phyloP scores from a whole-genome alignment of 495 filamentous ascomycete genomes.

The Hypomontagnella monticulosa region DNA sequence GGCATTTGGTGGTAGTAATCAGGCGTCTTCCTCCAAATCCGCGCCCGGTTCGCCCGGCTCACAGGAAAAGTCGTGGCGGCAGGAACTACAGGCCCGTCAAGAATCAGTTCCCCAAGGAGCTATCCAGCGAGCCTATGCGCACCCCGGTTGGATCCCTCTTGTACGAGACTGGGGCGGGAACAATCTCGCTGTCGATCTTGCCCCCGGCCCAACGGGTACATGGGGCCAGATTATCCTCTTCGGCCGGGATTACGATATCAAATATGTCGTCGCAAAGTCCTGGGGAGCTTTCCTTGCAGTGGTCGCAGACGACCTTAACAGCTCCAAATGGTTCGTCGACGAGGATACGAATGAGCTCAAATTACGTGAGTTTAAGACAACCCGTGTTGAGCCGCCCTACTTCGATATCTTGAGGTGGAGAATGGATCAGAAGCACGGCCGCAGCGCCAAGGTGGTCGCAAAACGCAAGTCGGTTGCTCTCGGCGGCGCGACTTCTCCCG shows the following conservation, averaged over 20 bases:
- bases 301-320: conserved; percentile 88
- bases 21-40: conserved; percentile 60
- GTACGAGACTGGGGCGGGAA: conserved; percentile 99
- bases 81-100: conserved; percentile 85
- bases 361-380: conserved; percentile 86
- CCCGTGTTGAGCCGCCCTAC: conserved; percentile 91
- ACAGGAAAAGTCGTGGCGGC: conserved; percentile 72
- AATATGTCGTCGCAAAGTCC: conserved; percentile 93
- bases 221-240: conserved; percentile 99
- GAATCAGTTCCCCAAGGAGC: conserved; percentile 86
- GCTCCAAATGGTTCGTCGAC: conserved; percentile 86
- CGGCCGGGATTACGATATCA: conserved; percentile 97
- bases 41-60: conserved; percentile 62
- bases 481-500: conserved; percentile 49
- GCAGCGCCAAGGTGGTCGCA: conserved; percentile 51
- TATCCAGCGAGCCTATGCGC: conserved; percentile 92
- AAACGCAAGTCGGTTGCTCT: conserved; percentile 56
- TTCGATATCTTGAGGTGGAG: conserved; percentile 94
- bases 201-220: conserved; percentile 86
- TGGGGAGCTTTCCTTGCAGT: conserved; percentile 89
- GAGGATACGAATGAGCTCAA: conserved; percentile 93
- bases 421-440: conserved; percentile 92
- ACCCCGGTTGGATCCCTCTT: conserved; percentile 95
- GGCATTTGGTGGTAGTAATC: conserved; percentile 68
- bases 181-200: conserved; percentile 92